Evolutionary conservation across 108 stramenopile species (phyloP).

Genomic region (Nitzschia sp.): DNA sequence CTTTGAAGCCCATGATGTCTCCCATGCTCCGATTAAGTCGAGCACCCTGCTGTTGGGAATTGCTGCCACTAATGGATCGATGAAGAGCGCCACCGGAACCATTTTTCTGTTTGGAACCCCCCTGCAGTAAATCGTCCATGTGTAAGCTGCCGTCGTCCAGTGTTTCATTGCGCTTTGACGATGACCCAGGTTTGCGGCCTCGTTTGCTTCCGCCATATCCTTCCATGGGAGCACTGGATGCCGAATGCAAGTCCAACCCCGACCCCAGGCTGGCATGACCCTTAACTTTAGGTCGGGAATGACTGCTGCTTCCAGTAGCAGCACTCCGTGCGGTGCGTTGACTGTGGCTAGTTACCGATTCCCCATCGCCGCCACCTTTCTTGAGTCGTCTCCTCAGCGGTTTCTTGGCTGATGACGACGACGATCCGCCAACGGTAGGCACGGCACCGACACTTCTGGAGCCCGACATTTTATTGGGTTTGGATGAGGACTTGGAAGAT

Average conservation of each 20-base stretch:
- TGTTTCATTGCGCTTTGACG: neutral
- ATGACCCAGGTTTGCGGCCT: conserved; percentile 3
- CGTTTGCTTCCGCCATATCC: neutral
- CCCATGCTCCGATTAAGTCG: conserved; percentile 12
- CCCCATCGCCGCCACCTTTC: conserved; percentile 2
- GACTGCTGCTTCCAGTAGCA: neutral
- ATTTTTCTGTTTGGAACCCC: neutral
- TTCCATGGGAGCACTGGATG: conserved; percentile 7
- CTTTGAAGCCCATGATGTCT: conserved; percentile 14
- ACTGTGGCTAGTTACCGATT: conserved; percentile 1
- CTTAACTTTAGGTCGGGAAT: neutral
- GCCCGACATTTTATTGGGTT: conserved; percentile 13
- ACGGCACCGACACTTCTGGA: conserved; percentile 18
- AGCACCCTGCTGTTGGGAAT: neutral
- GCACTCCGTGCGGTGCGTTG: neutral
- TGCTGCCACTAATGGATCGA: neutral
- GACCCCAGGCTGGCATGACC: conserved; percentile 14
- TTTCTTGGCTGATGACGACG: neutral
- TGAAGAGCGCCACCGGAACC: neutral
- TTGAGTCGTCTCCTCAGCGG: conserved; percentile 11
- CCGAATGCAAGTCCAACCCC: conserved; percentile 15
- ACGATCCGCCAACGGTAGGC: conserved; percentile 1
- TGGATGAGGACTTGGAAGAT: neutral
- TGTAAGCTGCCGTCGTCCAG: conserved; percentile 11
- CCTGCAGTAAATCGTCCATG: neutral